A percentile compares a stretch with the other conserved stretches of the same genome.
Evolutionary conservation across 116 monocot genomes (phyloP).

Genomic region (Papilionanthe hybrid): DNA sequence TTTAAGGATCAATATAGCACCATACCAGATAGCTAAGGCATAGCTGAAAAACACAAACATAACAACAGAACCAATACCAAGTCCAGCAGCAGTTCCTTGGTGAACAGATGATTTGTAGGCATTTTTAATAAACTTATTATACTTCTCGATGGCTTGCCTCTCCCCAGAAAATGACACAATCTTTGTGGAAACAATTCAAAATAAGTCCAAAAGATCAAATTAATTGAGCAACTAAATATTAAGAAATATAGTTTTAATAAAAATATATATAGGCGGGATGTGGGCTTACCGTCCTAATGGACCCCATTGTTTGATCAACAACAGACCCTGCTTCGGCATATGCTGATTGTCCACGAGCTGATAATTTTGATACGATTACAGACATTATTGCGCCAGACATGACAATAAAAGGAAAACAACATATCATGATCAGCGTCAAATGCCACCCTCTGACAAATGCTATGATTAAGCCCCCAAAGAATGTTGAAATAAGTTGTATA

Average conservation of each 20-base stretch:
- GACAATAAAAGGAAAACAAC: slow-evolving; percentile 22
- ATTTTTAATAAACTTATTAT: slow-evolving; percentile 28
- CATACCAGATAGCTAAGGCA: slow-evolving; percentile 60
- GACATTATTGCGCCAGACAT: slow-evolving; percentile 19
- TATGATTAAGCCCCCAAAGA: slow-evolving; percentile 31
- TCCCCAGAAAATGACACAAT: slow-evolving; percentile 63
- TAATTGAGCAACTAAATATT: not conserved
- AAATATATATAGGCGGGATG: not conserved
- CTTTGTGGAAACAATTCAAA: slow-evolving; percentile 17
- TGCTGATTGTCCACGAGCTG: slow-evolving; percentile 28
- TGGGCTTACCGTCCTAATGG: slow-evolving; percentile 37
- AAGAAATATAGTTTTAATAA: not conserved
- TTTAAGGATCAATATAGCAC: slow-evolving; percentile 37
- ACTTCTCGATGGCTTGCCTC: slow-evolving; percentile 40
- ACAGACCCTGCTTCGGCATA: slow-evolving; percentile 40
- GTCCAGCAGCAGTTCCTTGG: slow-evolving; percentile 40
- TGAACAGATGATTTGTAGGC: slow-evolving; percentile 34
- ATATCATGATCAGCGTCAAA: slow-evolving; percentile 27
- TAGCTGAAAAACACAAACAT: slow-evolving; percentile 44
- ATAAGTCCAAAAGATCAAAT: not conserved
- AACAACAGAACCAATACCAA: slow-evolving; percentile 36
- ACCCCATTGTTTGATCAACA: slow-evolving; percentile 38
- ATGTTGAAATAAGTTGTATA: slow-evolving; percentile 32
- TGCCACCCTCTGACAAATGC: slow-evolving; percentile 34
- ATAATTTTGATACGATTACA: slow-evolving; percentile 17